Evolutionary conservation across 2,329 filamentous ascomycete genomes (phyloP), one percentile per base, ranked within the genome.

Genomic region (Microcyclospora pomicola): DNA sequence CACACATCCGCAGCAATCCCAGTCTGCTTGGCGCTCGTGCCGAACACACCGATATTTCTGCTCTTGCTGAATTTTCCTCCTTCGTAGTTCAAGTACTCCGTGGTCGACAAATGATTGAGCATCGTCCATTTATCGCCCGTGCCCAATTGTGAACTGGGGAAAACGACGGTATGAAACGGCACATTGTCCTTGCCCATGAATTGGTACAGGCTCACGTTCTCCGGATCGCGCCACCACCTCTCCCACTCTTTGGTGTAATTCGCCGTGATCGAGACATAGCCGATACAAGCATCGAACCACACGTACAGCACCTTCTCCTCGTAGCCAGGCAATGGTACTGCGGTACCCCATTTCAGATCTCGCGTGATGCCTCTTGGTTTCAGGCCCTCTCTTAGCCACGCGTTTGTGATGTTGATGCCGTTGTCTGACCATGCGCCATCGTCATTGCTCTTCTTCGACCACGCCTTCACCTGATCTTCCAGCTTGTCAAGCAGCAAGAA

Each of bases 181-280:
- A 84, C 82, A 49, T 88, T 87, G 59, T 88, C 82, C 60, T 94
- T 95, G 63, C 87, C 87, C 75, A 94, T 83, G 69, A 95, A 92
- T 64, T 95, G 87, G 61, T 91, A 94, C 10, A 95, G 73, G 55
- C 80, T 74, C 34, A 95, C 86, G 27, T 93, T 71, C 33, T 93
- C 80, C 0, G 85, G 84, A 59, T 92, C 81, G 55, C 81, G 78
- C 87, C 87, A 95, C 87, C 87, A 95, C 55, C 83, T 73, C 65
- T 93, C 78, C 87, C 87, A 95, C 45, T 92, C 71, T 33, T 77
- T 72, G 5, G 86, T 94, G 60, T 93, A 93, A 51, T 77, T 86
- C 46, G 83, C 84, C 1, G 87, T 94, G 49, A 95, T 95, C 2
- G 85, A 93, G n/a, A 86, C 79, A 58, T 95, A 95, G 14, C 87